phyloP scores from a whole-genome alignment of 495 filamentous ascomycete genomes.

The Xylaria nigripes region DNA sequence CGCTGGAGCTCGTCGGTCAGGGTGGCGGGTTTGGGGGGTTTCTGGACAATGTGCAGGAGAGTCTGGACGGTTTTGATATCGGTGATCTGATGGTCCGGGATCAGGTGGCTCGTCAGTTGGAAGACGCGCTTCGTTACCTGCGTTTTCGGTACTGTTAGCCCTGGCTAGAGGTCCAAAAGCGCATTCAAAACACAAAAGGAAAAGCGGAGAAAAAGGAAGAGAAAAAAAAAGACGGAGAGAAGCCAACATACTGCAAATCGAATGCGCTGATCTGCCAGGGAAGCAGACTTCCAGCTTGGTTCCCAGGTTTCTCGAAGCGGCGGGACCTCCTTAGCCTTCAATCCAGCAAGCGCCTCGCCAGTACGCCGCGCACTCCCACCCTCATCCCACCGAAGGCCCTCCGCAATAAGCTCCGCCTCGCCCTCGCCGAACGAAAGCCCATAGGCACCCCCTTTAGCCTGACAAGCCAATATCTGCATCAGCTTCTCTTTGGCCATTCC shows the following conservation, averaged over 20 bases:
- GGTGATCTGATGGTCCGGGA: constrained; percentile 59
- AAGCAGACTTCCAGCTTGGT: constrained; percentile 44
- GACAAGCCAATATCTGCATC: constrained; percentile 7
- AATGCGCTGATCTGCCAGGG: constrained; percentile 48
- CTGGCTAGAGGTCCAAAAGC: not conserved
- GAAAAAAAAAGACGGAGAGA: not conserved
- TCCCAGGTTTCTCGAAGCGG: constrained; percentile 32
- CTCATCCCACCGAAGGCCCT: not conserved
- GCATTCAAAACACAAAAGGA: not conserved
- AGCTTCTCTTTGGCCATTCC: constrained; percentile 8
- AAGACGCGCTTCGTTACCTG: constrained; percentile 70
- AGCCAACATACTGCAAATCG: constrained; percentile 64
- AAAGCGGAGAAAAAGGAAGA: not conserved
- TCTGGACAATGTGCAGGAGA: constrained; percentile 46
- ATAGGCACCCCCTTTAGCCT: not conserved
- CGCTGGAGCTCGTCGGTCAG: constrained; percentile 37
- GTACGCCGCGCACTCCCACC: not conserved
- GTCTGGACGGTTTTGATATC: constrained; percentile 44
- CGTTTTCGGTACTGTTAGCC: not conserved
- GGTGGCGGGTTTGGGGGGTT: constrained; percentile 52
- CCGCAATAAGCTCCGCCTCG: constrained; percentile 5
- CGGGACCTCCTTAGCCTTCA: constrained; percentile 16
- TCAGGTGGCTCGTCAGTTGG: constrained; percentile 63
- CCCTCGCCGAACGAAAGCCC: constrained; percentile 20
- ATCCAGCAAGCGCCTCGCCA: not conserved